Conservation (phyloP, 2,329 filamentous ascomycete genomes). For the Fusarium sp. region DNA sequence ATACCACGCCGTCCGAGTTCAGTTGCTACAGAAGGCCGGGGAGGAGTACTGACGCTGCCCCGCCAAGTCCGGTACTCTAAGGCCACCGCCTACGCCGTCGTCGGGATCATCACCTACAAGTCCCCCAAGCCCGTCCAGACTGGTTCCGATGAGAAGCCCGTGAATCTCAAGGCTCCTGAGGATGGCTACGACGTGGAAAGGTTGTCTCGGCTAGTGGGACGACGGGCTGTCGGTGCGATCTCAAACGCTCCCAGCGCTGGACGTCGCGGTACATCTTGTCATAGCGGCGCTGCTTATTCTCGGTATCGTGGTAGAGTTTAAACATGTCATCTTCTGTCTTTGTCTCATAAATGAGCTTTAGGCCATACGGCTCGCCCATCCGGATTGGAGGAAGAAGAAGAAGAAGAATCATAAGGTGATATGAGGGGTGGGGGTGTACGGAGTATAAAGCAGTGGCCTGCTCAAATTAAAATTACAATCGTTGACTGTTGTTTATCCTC, state of each 20-base stretch:
- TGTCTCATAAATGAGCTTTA: constrained; percentile 87
- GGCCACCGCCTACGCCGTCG: constrained; percentile 45
- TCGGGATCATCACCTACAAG: constrained; percentile 40
- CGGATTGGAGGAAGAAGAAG: no score
- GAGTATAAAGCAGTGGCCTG: no score
- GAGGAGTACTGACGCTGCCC: no score
- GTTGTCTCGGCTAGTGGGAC: no score
- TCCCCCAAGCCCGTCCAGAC: constrained; percentile 38
- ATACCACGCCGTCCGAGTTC: no score
- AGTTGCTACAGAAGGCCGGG: no score
- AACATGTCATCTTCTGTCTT: constrained; percentile 74
- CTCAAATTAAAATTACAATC: no score
- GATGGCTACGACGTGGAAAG: constrained; percentile 40
- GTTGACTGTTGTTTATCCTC: no score
- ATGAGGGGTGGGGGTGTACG: no score
- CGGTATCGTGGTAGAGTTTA: constrained; percentile 88
- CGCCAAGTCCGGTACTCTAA: constrained; percentile 48
- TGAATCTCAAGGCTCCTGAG: constrained; percentile 53
- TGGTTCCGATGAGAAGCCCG: constrained; percentile 39
- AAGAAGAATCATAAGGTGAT: no score
- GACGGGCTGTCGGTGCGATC: no score
- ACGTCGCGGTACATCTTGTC: constrained; percentile 81
- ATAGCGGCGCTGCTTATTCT: constrained; percentile 83
- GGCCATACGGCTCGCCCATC: constrained; percentile 94
- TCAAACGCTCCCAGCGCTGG: constrained; percentile 79